Base-by-base conservation (phyloP, 176 grass and related monocot genomes). In the Puccinellia tenuiflora region DNA sequence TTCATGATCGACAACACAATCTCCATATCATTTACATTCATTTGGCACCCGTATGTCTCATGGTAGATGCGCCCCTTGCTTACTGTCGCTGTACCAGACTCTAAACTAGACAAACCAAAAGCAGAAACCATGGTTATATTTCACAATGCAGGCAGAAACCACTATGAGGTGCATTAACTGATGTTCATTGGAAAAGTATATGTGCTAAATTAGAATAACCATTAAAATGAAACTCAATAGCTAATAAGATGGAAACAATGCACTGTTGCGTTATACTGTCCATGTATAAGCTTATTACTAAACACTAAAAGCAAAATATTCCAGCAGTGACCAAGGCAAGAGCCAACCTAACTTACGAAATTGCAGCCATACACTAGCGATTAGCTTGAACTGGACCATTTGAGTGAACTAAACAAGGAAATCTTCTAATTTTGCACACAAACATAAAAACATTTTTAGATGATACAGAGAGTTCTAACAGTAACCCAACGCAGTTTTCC, bases 11-110 rank as follows among this genome's bases (percentile, higher is more conserved):
- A 98, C 17, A 98, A 85, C 37, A 98, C 92, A 57, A 98, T 95
- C 56, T 98, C 96, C 96, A 98, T 98, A 68, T 98, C 96, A 37
- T 95, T 98, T 88, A 95, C 82, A 89, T 98, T 98, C 96, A 95
- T 98, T 86, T 98, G 96, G 81, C 96, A 98, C 62, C 96, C 96
- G 64, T 98, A 98, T 48, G 96, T 98, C 68, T 98, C 92, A 56
- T 98, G 96, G 85, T 98, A 98, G 83, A 98, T 98, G 51, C 92
- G 91, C 5, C 96, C 91, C 82, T 91, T 98, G 73, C 83, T 88
- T 59, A 40, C 38, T 1, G 21, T 80, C n/a, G 81, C 53, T 29
- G 66, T 65, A 81, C 56, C 82, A 83, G 90, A 73, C 30, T 68
- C 79, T 82, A 91, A 86, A 85, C 96, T 95, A 93, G 76, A 95